Conservation (phyloP, 768 basidiomycete species). For the Hygrophorus russula region DNA sequence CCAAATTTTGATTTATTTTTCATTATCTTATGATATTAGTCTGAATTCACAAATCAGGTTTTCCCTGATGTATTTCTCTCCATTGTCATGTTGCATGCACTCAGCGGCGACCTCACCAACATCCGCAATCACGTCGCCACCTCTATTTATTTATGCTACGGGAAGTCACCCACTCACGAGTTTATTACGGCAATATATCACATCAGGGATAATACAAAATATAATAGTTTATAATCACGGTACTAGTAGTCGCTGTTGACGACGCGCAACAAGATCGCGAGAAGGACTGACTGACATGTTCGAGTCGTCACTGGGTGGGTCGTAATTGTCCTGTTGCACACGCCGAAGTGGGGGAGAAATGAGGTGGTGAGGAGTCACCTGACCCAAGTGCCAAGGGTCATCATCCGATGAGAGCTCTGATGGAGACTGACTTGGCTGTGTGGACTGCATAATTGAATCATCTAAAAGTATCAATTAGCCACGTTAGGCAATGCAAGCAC, state of each 20-base stretch:
- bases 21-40: too few species aligned
- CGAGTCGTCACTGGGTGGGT: slow-evolving; percentile 37
- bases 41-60: too few species aligned
- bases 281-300: slow-evolving; percentile 34
- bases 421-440: neutral
- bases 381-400: slow-evolving; percentile 41
- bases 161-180: neutral
- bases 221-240: too few species aligned
- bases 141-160: too few species aligned
- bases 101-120: too few species aligned
- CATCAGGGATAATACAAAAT: neutral
- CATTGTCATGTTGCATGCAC: too few species aligned
- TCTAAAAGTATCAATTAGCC: slow-evolving; percentile 19
- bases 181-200: neutral
- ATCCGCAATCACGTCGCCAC: too few species aligned
- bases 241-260: slow-evolving; percentile 21
- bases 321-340: slow-evolving; percentile 17
- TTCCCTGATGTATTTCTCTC: too few species aligned
- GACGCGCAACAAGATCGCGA: slow-evolving; percentile 29
- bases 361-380: slow-evolving; percentile 60
- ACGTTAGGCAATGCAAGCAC: neutral
- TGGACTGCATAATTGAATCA: slow-evolving; percentile 32
- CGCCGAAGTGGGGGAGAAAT: slow-evolving; percentile 49
- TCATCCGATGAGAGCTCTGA: slow-evolving; percentile 49
- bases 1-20: too few species aligned